Percentiles rank a stretch among this genome's conserved stretches.
Conservation (phyloP, 2,329 filamentous ascomycete species). For the Paraphaeosphaeria sporulosa region DNA sequence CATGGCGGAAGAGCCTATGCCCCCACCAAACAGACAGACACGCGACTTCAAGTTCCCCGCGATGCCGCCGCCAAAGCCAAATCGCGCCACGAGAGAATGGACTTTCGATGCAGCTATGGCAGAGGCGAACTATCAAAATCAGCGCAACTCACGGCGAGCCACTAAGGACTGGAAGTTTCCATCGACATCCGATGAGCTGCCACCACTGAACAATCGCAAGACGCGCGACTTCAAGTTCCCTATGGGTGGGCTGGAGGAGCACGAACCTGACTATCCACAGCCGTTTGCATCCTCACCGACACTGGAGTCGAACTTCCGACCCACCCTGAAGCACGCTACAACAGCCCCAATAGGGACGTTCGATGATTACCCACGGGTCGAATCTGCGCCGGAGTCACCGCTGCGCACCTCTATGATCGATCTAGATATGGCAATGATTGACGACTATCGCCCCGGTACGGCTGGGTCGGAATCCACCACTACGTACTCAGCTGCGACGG, state of each 20-base stretch:
- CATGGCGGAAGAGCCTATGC: conserved; percentile 22
- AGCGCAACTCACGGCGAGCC: conserved; percentile 43
- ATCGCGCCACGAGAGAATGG: conserved; percentile 57
- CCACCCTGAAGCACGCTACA: conserved; percentile 50
- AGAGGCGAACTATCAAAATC: conserved; percentile 44
- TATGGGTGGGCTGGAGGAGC: conserved; percentile 32
- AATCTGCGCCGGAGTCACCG: conserved; percentile 44
- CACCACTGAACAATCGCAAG: conserved; percentile 33
- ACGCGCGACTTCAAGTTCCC: conserved; percentile 48
- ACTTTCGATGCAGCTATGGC: conserved; percentile 57
- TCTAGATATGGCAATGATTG: conserved; percentile 48
- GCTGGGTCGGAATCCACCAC: conserved; percentile 49
- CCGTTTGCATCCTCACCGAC: conserved; percentile 37
- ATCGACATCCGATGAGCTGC: conserved; percentile 22
- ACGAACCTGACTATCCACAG: conserved; percentile 24
- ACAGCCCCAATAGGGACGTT: conserved; percentile 51
- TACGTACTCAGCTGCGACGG: conserved; percentile 44
- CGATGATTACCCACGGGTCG: conserved; percentile 48
- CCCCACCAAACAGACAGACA: conserved; percentile 25
- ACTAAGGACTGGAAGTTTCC: conserved; percentile 43
- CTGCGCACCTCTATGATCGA: conserved; percentile 56
- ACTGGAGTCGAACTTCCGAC: conserved; percentile 47
- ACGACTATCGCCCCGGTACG: conserved; percentile 54
- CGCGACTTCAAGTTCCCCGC: conserved; percentile 45
- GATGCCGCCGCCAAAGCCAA: conserved; percentile 42